A percentile compares a stretch with the other conserved stretches of the same genome.
phyloP scores from a whole-genome alignment of 495 filamentous ascomycete species.

The Neurospora terricola region DNA sequence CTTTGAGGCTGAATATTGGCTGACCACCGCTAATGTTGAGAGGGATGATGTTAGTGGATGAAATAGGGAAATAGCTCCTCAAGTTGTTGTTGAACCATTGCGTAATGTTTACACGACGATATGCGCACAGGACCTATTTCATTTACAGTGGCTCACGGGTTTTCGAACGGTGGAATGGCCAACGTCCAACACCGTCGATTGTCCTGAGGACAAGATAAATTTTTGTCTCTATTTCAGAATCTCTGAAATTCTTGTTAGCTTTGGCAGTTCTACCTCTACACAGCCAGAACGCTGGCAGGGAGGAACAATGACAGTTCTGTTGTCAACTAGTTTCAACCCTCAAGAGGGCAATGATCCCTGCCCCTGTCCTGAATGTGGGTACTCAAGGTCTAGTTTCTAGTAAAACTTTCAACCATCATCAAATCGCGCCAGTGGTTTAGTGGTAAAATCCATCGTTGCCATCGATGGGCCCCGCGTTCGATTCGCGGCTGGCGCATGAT shows the following conservation, averaged over 20 bases:
- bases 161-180: background rate
- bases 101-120: background rate
- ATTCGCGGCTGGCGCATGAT: slow-evolving; percentile 37
- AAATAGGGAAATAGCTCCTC: background rate
- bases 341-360: background rate
- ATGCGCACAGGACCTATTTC: background rate
- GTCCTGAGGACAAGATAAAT: background rate
- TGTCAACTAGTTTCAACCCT: background rate
- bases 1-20: background rate
- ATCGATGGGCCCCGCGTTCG: slow-evolving; percentile 45
- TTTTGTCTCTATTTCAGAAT: background rate
- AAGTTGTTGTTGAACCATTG: background rate
- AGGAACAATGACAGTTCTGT: background rate
- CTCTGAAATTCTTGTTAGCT: background rate
- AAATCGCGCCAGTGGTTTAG: slow-evolving; percentile 32
- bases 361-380: background rate
- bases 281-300: too few species aligned
- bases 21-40: background rate
- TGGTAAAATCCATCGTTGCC: slow-evolving; percentile 47
- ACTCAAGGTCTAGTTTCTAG: background rate
- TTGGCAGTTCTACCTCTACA: background rate
- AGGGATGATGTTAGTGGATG: background rate
- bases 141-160: background rate
- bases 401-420: background rate
- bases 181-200: background rate